Evolutionary conservation across 306 rosid species (phyloP).

Genomic region (Prunus mongolica): DNA sequence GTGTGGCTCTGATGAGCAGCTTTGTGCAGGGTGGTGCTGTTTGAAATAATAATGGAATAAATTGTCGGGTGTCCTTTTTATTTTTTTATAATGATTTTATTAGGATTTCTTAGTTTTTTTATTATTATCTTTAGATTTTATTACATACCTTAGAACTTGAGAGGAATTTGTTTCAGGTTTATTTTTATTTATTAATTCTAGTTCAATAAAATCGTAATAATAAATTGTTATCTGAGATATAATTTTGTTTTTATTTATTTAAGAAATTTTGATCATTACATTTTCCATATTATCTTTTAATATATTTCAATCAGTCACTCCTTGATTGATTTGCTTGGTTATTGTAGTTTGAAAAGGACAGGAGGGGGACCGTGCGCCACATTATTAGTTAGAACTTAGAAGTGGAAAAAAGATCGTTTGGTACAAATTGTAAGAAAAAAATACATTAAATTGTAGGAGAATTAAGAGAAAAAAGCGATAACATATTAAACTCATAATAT

Average conservation of each 20-base stretch:
- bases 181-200: background rate
- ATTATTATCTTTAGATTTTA: background rate
- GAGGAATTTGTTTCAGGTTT: background rate
- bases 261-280: background rate
- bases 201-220: background rate
- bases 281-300: background rate
- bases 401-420: no score
- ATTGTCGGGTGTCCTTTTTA: background rate
- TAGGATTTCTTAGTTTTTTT: background rate
- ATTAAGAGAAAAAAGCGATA: no score
- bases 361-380: no score
- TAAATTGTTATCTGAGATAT: background rate
- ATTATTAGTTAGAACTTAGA: no score
- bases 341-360: no score
- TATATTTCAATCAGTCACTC: no score
- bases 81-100: background rate
- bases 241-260: background rate
- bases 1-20: slow-evolving; percentile 23
- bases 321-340: no score
- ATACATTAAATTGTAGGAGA: no score
- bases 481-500: no score
- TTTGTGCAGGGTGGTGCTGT: background rate
- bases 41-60: background rate
- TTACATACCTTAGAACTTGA: background rate
- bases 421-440: no score